phyloP scores from a whole-genome alignment of 768 basidiomycete genomes.

The Rhizopogon sp. region DNA sequence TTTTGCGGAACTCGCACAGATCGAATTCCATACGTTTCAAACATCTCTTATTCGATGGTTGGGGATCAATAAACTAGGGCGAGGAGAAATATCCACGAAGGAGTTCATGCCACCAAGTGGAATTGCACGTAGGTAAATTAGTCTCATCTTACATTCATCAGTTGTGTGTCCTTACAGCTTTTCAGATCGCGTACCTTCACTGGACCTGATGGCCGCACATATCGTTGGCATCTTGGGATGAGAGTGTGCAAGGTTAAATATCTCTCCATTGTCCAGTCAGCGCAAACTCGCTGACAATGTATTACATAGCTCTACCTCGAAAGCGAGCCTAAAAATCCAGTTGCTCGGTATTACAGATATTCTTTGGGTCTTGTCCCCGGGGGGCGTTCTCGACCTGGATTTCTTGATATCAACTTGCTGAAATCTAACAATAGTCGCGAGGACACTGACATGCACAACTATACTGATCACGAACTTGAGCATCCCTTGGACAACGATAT shows the following conservation, averaged over 20 bases:
- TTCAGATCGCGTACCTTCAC: slow-evolving; percentile 1
- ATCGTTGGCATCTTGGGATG: slow-evolving; percentile 5
- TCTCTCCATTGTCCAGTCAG: not conserved
- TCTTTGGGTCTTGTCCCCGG: not conserved
- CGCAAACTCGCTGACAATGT: not conserved
- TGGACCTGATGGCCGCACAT: slow-evolving; percentile 4
- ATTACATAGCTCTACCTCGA: slow-evolving; percentile 2
- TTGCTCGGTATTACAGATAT: slow-evolving; percentile 3
- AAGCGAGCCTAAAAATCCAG: not conserved
- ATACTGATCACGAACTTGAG: slow-evolving; percentile 2
- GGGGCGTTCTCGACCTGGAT: not conserved
- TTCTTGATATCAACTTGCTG: not conserved
- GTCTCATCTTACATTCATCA: not conserved
- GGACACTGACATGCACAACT: not conserved
- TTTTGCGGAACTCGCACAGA: slow-evolving; percentile 4
- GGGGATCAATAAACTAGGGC: slow-evolving; percentile 1
- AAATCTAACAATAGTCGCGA: not conserved
- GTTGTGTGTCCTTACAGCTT: not conserved
- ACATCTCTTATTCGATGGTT: slow-evolving; percentile 4
- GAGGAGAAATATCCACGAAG: slow-evolving; percentile 1
- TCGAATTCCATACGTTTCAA: slow-evolving; percentile 1
- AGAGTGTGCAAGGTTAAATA: slow-evolving; percentile 1
- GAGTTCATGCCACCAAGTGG: slow-evolving; percentile 3
- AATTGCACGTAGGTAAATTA: not conserved
- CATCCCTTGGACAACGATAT: not conserved